Evolutionary conservation across 2,329 filamentous ascomycete species (phyloP).

Genomic region (Hymenoscyphus scutula): DNA sequence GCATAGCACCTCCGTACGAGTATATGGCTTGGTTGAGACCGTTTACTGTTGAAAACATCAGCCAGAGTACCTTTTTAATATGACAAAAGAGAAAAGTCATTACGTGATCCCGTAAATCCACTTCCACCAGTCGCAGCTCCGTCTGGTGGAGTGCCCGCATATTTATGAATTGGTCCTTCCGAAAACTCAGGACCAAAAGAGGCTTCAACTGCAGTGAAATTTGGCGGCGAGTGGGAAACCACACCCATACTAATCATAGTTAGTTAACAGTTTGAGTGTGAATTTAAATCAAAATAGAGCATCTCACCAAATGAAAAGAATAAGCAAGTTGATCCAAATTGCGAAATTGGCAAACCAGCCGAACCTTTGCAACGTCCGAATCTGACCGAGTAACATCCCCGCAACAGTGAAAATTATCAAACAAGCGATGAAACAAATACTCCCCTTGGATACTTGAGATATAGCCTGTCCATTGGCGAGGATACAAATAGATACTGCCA

Average conservation of each 20-base stretch:
- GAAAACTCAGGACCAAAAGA: conserved; percentile 35
- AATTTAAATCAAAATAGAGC: not conserved
- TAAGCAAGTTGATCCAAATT: conserved; percentile 55
- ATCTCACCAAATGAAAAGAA: conserved; percentile 47
- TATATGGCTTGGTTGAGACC: conserved; percentile 55
- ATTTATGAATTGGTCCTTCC: conserved; percentile 34
- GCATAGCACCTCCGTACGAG: conserved; percentile 56
- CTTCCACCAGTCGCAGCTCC: conserved; percentile 43
- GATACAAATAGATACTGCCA: conserved; percentile 52
- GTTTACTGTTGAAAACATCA: conserved; percentile 36
- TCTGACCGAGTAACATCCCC: conserved; percentile 53
- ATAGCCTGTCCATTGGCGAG: conserved; percentile 53
- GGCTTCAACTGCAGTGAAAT: conserved; percentile 39
- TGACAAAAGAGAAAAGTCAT: not conserved
- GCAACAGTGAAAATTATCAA: conserved; percentile 48
- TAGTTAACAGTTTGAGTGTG: not conserved
- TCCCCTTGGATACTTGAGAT: conserved; percentile 47
- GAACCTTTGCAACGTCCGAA: conserved; percentile 53
- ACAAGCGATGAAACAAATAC: conserved; percentile 53
- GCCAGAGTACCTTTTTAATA: not conserved
- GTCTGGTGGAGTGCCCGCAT: conserved; percentile 41
- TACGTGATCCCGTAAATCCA: conserved; percentile 42
- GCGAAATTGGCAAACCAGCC: conserved; percentile 55
- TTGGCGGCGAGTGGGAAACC: conserved; percentile 22
- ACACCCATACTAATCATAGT: conserved; percentile 16